Percentiles rank a stretch among this genome's conserved stretches.
phyloP scores from a whole-genome alignment of 2,329 filamentous ascomycete species.

The Epichloe glyceriae region DNA sequence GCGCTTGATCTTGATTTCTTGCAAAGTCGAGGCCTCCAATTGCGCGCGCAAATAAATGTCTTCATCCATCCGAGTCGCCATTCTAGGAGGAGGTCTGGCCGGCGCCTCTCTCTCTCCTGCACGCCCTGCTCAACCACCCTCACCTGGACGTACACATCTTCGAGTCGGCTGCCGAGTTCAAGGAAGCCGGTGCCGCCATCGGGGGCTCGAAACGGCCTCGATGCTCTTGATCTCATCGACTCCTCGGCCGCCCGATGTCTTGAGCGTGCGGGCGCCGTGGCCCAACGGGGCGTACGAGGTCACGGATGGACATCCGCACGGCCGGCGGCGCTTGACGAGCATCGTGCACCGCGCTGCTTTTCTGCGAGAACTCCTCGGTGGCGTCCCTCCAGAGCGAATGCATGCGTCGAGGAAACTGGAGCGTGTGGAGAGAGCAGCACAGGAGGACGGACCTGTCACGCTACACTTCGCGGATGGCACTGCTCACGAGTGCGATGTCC shows the following conservation, averaged over 20 bases:
- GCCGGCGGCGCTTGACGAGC: neutral
- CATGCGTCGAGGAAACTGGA: constrained; percentile 9
- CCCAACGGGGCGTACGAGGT: constrained; percentile 6
- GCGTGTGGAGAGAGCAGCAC: neutral
- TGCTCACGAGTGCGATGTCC: constrained; percentile 7
- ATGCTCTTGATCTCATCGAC: constrained; percentile 8
- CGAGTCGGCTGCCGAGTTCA: constrained; percentile 12
- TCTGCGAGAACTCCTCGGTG: constrained; percentile 10
- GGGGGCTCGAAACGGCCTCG: constrained; percentile 7
- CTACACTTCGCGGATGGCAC: constrained; percentile 10
- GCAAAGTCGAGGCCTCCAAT: too few species aligned
- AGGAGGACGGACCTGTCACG: neutral
- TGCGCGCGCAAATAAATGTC: neutral
- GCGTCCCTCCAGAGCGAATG: constrained; percentile 5
- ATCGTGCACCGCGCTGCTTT: constrained; percentile 12
- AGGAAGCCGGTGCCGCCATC: constrained; percentile 13
- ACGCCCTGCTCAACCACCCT: constrained; percentile 8
- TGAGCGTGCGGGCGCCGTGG: constrained; percentile 8
- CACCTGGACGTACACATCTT: constrained; percentile 12
- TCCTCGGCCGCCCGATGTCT: constrained; percentile 5
- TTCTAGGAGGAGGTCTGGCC: constrained; percentile 13
- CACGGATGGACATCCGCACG: neutral
- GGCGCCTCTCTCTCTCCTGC: constrained; percentile 9
- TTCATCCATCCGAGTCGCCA: constrained; percentile 8
- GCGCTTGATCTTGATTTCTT: too few species aligned